Conservation (phyloP, 2,329 filamentous ascomycete genomes). For the Westerdykella ornata region DNA sequence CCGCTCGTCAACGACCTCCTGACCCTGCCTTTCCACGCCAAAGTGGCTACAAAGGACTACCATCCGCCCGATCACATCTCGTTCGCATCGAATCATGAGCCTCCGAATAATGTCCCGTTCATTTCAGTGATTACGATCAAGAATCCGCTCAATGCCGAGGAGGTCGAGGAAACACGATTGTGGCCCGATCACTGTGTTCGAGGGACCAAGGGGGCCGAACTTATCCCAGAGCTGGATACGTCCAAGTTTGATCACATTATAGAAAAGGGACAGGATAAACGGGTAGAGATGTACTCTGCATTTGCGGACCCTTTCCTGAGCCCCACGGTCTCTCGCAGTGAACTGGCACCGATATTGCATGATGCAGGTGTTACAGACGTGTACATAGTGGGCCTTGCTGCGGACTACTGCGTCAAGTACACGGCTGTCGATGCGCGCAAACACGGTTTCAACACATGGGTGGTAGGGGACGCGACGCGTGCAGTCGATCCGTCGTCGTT, state of each 20-base stretch:
- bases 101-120: constrained; percentile 60
- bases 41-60: constrained; percentile 86
- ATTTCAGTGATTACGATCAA: constrained; percentile 56
- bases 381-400: constrained; percentile 77
- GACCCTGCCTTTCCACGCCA: constrained; percentile 60
- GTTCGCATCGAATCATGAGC: constrained; percentile 71
- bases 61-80: constrained; percentile 80
- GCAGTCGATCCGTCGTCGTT: constrained; percentile 60
- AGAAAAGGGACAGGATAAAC: constrained; percentile 67
- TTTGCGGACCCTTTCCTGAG: constrained; percentile 73
- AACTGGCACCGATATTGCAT: constrained; percentile 54
- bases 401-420: constrained; percentile 79
- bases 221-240: constrained; percentile 64
- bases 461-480: constrained; percentile 72
- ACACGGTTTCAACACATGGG: constrained; percentile 68
- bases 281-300: constrained; percentile 89
- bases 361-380: constrained; percentile 63
- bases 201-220: constrained; percentile 60
- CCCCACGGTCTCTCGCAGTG: constrained; percentile 54
- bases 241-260: constrained; percentile 58
- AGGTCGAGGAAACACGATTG: constrained; percentile 61
- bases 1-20: constrained; percentile 70
- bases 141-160: constrained; percentile 58
- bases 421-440: constrained; percentile 72
- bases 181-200: constrained; percentile 93